These are phyloP conservation scores for Talaromyces atroroseus DNA, from an alignment of 2,329 filamentous ascomycete species.

Conservation along the genomic window DNA sequence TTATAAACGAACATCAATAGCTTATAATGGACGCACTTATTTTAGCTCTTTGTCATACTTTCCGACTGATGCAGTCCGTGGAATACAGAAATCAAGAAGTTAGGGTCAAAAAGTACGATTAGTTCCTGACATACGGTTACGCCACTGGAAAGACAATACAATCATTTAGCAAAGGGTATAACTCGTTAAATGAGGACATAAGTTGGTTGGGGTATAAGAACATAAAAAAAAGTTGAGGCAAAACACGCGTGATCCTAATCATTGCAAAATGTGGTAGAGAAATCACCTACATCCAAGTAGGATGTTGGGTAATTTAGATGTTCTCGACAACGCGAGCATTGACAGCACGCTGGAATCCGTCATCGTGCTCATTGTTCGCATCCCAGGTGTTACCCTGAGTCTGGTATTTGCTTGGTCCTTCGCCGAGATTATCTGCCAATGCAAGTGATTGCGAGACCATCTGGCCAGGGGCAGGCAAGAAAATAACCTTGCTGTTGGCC, in stretches of 20 bases:
- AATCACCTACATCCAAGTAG: neutral
- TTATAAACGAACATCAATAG: no score
- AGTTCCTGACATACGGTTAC: no score
- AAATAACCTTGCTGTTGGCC: constrained; percentile 82
- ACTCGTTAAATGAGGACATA: neutral
- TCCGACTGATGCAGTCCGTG: no score
- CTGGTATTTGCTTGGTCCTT: constrained; percentile 50
- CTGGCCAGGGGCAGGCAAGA: constrained; percentile 64
- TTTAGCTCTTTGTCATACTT: no score
- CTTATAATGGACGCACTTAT: no score
- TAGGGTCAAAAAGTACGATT: neutral
- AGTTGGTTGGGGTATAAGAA: neutral
- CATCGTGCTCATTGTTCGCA: constrained; percentile 29
- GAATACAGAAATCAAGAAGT: no score
- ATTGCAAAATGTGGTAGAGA: neutral
- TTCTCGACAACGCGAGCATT: constrained; percentile 79
- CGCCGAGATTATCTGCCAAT: constrained; percentile 47
- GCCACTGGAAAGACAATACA: neutral
- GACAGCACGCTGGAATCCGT: constrained; percentile 72
- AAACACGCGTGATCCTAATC: neutral
- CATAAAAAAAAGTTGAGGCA: constrained; percentile 15
- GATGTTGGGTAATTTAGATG: constrained; percentile 53
- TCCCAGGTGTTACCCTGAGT: constrained; percentile 33
- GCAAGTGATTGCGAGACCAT: constrained; percentile 49
- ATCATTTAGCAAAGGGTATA: constrained; percentile 4